A percentile compares a stretch with the other conserved stretches of the same genome.
Conservation (phyloP, 192 early-diverging fungal genomes). For the Coemansia sp. region DNA sequence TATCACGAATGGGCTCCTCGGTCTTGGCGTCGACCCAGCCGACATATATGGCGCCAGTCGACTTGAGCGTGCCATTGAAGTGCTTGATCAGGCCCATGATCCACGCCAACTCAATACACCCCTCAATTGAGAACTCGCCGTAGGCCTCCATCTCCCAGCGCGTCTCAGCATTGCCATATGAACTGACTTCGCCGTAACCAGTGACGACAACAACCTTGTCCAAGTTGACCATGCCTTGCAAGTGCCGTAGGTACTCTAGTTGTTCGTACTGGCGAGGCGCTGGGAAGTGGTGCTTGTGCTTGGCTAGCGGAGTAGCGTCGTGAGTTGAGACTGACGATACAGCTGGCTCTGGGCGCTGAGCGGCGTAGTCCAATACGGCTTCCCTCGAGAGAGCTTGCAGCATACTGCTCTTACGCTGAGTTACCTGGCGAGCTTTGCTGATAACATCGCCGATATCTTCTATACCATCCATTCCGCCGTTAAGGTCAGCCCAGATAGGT, state of each 20-base stretch:
- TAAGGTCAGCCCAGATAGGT: constrained; percentile 86
- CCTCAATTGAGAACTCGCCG: constrained; percentile 50
- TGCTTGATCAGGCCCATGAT: constrained; percentile 94
- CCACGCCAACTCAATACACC: constrained; percentile 95
- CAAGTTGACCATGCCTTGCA: constrained; percentile 80
- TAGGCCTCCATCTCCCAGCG: constrained; percentile 95
- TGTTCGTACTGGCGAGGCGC: constrained; percentile 63
- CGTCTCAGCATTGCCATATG: constrained; percentile 85
- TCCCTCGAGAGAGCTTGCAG: neutral
- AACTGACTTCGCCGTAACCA: constrained; percentile 89
- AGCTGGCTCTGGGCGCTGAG: neutral
- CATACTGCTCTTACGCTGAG: neutral
- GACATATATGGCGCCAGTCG: constrained; percentile 17
- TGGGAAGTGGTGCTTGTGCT: constrained; percentile 87
- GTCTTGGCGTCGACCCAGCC: constrained; percentile 90
- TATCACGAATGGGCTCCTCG: constrained; percentile 78
- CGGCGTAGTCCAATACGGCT: neutral
- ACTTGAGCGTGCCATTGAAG: constrained; percentile 54
- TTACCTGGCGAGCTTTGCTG: neutral
- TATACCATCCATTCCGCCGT: constrained; percentile 75
- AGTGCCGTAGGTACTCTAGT: constrained; percentile 62
- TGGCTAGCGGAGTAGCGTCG: constrained; percentile 67
- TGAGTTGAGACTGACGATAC: neutral
- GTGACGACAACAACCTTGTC: constrained; percentile 88
- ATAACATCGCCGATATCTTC: constrained; percentile 30